Percentiles rank a stretch among this genome's conserved stretches.
phyloP scores from a whole-genome alignment of 306 rosid species.

The Rosa lucieae region DNA sequence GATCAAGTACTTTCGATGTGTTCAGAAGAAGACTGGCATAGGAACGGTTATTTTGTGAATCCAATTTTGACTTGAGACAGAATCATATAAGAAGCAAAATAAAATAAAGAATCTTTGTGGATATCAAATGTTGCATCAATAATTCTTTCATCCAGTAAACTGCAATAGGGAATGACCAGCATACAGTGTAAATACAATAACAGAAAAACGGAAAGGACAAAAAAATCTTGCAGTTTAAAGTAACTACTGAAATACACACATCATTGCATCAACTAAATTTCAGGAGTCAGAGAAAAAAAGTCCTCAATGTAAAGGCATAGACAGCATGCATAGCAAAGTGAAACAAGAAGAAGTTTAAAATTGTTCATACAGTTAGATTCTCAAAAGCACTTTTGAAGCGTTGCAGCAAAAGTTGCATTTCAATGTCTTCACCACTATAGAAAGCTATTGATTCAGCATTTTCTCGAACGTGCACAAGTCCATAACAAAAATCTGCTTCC shows the following conservation, averaged over 20 bases:
- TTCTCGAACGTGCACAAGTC: conserved; percentile 91
- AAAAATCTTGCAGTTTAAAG: background rate
- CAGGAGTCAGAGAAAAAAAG: background rate
- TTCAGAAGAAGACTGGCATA: background rate
- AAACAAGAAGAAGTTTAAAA: conserved; percentile 22
- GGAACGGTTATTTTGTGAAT: background rate
- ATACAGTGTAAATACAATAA: background rate
- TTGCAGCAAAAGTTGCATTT: conserved; percentile 88
- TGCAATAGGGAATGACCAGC: background rate
- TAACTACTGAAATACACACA: background rate
- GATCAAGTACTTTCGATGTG: background rate
- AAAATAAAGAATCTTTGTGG: background rate
- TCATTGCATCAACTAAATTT: background rate
- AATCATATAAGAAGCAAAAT: background rate
- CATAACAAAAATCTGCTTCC: conserved; percentile 98
- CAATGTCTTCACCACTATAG: conserved; percentile 88
- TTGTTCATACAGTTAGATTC: conserved; percentile 67
- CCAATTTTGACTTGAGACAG: background rate
- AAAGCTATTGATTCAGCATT: conserved; percentile 98
- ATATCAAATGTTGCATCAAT: background rate
- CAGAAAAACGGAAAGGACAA: background rate
- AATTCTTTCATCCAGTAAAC: too few relatives aligned
- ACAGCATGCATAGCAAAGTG: background rate
- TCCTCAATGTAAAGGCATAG: background rate
- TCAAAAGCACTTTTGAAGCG: conserved; percentile 91